Evolutionary conservation across 805 yeast species (phyloP).

Genomic region (Starmerella riodocensis): DNA sequence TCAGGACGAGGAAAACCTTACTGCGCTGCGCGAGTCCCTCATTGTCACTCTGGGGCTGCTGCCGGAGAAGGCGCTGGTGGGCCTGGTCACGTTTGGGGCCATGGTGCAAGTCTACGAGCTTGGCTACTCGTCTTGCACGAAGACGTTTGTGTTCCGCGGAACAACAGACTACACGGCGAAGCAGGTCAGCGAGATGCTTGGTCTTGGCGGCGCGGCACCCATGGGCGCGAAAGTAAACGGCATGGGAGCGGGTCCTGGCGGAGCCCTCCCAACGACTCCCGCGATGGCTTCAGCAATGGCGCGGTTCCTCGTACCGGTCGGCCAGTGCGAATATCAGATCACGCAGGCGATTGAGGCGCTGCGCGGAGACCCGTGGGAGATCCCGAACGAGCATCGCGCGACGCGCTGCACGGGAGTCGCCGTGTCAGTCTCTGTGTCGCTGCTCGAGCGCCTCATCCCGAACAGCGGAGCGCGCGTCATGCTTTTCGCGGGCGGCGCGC

Average conservation of each 20-base stretch:
- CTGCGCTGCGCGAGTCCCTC: constrained; percentile 69
- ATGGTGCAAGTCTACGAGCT: constrained; percentile 84
- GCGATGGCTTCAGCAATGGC: constrained; percentile 34
- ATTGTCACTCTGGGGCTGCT: constrained; percentile 60
- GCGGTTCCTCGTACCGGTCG: constrained; percentile 60
- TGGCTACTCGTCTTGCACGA: constrained; percentile 51
- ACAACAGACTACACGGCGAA: constrained; percentile 59
- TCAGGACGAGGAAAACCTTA: constrained; percentile 76
- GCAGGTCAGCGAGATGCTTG: constrained; percentile 48
- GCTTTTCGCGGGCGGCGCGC: constrained; percentile 87
- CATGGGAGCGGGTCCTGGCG: constrained; percentile 24
- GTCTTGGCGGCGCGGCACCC: constrained; percentile 26
- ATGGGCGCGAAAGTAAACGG: constrained; percentile 17
- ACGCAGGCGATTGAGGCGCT: constrained; percentile 67
- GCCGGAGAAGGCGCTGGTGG: constrained; percentile 83
- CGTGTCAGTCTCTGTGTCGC: constrained; percentile 63
- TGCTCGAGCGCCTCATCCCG: constrained; percentile 70
- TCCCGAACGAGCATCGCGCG: constrained; percentile 63
- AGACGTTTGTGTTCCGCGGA: constrained; percentile 77
- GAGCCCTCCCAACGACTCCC: constrained; percentile 19
- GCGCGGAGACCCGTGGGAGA: constrained; percentile 77
- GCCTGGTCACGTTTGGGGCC: constrained; percentile 78
- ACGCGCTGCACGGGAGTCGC: constrained; percentile 91
- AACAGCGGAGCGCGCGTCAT: constrained; percentile 81
- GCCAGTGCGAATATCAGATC: constrained; percentile 69